Evolutionary conservation across 768 basidiomycete genomes (phyloP).

Genomic region (Chalciporus pseudorubinellus): DNA sequence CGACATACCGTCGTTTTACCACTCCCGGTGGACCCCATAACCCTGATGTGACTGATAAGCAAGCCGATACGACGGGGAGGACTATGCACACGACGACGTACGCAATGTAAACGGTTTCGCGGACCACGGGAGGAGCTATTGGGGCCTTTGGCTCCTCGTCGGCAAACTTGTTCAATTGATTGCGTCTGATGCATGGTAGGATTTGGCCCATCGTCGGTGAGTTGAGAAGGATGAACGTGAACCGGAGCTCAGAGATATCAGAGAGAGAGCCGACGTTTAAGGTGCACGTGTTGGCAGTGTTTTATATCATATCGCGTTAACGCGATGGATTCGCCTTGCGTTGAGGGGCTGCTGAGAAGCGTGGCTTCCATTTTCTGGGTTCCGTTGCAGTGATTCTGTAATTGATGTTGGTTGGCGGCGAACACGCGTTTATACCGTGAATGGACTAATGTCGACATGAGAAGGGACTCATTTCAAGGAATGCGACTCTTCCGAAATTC

Average conservation of each 20-base stretch:
- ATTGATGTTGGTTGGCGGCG: conserved; percentile 12
- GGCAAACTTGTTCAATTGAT: conserved; percentile 23
- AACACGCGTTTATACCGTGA: conserved; percentile 23
- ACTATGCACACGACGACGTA: conserved; percentile 14
- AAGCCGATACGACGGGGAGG: neutral
- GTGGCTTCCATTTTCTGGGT: conserved; percentile 19
- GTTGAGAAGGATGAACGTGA: conserved; percentile 15
- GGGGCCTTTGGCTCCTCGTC: conserved; percentile 28
- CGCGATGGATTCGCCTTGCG: conserved; percentile 26
- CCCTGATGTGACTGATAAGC: conserved; percentile 30
- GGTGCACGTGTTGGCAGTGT: conserved; percentile 28
- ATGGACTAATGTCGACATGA: conserved; percentile 2
- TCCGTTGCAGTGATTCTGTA: conserved; percentile 17
- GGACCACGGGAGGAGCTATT: conserved; percentile 8
- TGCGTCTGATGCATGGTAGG: conserved; percentile 25
- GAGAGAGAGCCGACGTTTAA: conserved; percentile 26
- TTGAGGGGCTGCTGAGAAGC: conserved; percentile 27
- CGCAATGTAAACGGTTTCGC: conserved; percentile 29
- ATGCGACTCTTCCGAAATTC: conserved; percentile 11
- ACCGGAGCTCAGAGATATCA: conserved; percentile 26
- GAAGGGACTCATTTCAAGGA: neutral
- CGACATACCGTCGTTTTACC: conserved; percentile 34
- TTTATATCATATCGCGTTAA: conserved; percentile 25
- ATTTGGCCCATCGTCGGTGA: conserved; percentile 29
- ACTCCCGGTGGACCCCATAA: conserved; percentile 36